Conservation (phyloP, 768 basidiomycete species). For the Boletellus ananas region DNA sequence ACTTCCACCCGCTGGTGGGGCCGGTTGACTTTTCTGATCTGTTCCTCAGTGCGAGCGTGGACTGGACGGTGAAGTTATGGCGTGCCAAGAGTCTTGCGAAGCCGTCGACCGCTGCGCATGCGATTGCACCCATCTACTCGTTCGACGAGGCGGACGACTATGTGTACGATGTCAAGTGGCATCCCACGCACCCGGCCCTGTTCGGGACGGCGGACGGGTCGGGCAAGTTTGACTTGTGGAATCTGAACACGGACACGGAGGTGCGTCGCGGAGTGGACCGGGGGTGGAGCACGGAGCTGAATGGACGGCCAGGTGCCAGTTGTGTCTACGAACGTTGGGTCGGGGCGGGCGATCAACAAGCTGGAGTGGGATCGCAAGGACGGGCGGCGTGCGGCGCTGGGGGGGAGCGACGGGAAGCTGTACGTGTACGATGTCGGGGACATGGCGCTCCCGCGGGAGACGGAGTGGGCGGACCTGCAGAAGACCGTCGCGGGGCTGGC, state of each 20-base stretch:
- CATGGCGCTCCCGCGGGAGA: conserved; percentile 80
- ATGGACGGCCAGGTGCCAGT: conserved; percentile 67
- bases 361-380: conserved; percentile 93
- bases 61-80: conserved; percentile 99
- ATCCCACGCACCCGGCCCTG: conserved; percentile 89
- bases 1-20: conserved; percentile 91
- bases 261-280: conserved; percentile 43
- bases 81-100: conserved; percentile 74
- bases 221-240: conserved; percentile 97
- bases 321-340: conserved; percentile 79
- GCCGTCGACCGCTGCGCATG: conserved; percentile 53
- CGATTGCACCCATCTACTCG: conserved; percentile 77
- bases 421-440: conserved; percentile 97
- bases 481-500: conserved; percentile 72
- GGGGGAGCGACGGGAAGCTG: conserved; percentile 87
- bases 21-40: conserved; percentile 94
- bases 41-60: conserved; percentile 88
- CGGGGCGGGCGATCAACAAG: conserved; percentile 89
- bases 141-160: conserved; percentile 99
- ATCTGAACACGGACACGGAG: conserved; percentile 95
- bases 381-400: conserved; percentile 83
- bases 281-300: conserved; percentile 2
- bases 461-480: conserved; percentile 93
- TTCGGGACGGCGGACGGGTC: conserved; percentile 94
- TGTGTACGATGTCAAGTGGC: conserved; percentile 98